Conservation (phyloP, 177 flowering plant genomes). For the Vitis hybrid region DNA sequence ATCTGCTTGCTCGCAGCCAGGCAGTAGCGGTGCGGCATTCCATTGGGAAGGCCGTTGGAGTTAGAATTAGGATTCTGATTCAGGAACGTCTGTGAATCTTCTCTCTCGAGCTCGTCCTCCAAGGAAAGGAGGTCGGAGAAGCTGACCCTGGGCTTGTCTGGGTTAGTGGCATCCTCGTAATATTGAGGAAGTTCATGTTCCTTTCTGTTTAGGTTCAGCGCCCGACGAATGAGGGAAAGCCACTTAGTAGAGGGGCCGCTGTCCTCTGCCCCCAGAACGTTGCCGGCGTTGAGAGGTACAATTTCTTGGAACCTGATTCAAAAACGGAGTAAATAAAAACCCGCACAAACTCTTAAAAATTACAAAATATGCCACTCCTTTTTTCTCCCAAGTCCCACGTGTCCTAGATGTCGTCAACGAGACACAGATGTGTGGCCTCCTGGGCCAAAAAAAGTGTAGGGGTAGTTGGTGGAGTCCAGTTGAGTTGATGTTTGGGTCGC, state of each 20-base stretch:
- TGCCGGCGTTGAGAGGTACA: conserved; percentile 90
- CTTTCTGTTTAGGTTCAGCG: conserved; percentile 36
- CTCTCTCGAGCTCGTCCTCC: conserved; percentile 42
- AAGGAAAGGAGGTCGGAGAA: conserved; percentile 59
- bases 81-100: conserved; percentile 21
- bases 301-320: conserved; percentile 82
- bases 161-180: conserved; percentile 22
- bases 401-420: too few relatives aligned
- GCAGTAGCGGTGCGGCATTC: conserved; percentile 31
- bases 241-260: conserved; percentile 69
- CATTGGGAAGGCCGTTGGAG: conserved; percentile 9
- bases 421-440: too few relatives aligned
- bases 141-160: conserved; percentile 44
- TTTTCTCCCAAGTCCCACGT: too few relatives aligned
- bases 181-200: conserved; percentile 18
- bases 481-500: too few relatives aligned
- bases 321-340: neutral
- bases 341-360: neutral
- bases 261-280: conserved; percentile 84
- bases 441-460: too few relatives aligned
- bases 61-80: conserved; percentile 10
- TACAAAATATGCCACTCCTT: too few relatives aligned
- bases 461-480: too few relatives aligned
- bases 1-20: conserved; percentile 90
- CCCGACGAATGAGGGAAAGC: conserved; percentile 69